Evolutionary conservation across 78 protist genomes (phyloP), one percentile per base, ranked within the genome.

Genomic region (Dictyostelium capitatum): DNA sequence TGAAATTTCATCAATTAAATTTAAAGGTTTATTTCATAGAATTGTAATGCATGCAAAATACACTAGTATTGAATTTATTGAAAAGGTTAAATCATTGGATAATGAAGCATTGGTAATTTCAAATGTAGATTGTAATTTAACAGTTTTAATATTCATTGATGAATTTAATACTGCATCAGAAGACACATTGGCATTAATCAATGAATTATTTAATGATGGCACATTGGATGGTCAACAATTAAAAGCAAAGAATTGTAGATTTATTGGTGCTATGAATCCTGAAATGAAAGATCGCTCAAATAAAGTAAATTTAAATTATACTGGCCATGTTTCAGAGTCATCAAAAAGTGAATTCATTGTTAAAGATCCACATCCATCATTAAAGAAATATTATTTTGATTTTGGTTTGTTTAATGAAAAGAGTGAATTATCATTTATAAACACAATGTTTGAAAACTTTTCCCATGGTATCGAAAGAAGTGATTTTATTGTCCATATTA

Each of bases 221-320:
- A 50, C 67, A 2, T 37, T 92, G 46, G 95, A 92, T 82, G 95
- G 95, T 23, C 25, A 80, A 17, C 5, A 8, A 25, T 6, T 65
- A 25, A 20, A 20, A 3, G 82, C 83, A 4, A 23, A 69, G 2
- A 81, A 92, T 25, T 73, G 82, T 12, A 74, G 79, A 28, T 93
- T 56, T 56, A 85, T 93, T 78, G 96, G 87, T 28, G 96, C 96
- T 8, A 79, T 83, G 90, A 93, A 93, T 17, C 95, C 92, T 19
- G 32, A 56, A n/a, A n/a, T 57, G 25, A 57, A 57, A 48, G n/a
- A n/a, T n/a, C n/a, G n/a, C n/a, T n/a, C n/a, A n/a, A n/a, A n/a
- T n/a, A 48, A 48, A 48, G 15, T 56, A 19, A 53, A 1, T 15
- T 8, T 48, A 67, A 64, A 83, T 20, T 54, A 54, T 53, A 83